Evolutionary conservation across 2,329 filamentous ascomycete species (phyloP).

Genomic region (Neonectria magnoliae): DNA sequence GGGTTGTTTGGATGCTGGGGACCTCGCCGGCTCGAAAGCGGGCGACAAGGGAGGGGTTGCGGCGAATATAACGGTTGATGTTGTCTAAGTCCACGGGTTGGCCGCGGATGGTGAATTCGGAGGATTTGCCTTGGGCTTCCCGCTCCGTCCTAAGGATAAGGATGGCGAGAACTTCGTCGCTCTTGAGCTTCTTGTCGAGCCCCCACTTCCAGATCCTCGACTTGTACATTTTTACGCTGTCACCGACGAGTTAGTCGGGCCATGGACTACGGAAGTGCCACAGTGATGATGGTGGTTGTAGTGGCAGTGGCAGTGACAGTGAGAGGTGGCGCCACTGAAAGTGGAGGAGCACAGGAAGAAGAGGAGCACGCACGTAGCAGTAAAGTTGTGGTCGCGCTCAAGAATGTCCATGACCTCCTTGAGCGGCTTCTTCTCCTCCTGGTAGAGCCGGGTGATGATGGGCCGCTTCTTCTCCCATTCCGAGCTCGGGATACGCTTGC

Average conservation of each 20-base stretch:
- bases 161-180: constrained; percentile 53
- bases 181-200: constrained; percentile 54
- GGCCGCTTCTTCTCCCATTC: constrained; percentile 49
- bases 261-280: background rate
- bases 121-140: constrained; percentile 46
- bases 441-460: constrained; percentile 51
- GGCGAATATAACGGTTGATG: constrained; percentile 53
- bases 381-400: constrained; percentile 50
- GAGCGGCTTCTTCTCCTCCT: constrained; percentile 53
- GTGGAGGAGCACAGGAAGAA: background rate
- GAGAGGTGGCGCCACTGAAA: background rate
- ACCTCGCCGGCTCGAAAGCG: constrained; percentile 45
- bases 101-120: constrained; percentile 51
- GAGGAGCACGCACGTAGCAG: constrained; percentile 49
- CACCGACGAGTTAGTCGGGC: constrained; percentile 1
- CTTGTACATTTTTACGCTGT: constrained; percentile 56
- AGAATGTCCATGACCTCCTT: constrained; percentile 54
- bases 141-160: constrained; percentile 51
- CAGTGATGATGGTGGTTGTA: no score
- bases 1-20: constrained; percentile 44
- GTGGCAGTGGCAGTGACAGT: no score
- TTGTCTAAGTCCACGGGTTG: constrained; percentile 52
- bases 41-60: constrained; percentile 49
- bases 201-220: constrained; percentile 55
- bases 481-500: constrained; percentile 47